A percentile compares a stretch with the other conserved stretches of the same genome.
These are phyloP conservation scores for Penicillium pulvis DNA, from an alignment of 495 filamentous ascomycete genomes.

Conservation along the genomic window DNA sequence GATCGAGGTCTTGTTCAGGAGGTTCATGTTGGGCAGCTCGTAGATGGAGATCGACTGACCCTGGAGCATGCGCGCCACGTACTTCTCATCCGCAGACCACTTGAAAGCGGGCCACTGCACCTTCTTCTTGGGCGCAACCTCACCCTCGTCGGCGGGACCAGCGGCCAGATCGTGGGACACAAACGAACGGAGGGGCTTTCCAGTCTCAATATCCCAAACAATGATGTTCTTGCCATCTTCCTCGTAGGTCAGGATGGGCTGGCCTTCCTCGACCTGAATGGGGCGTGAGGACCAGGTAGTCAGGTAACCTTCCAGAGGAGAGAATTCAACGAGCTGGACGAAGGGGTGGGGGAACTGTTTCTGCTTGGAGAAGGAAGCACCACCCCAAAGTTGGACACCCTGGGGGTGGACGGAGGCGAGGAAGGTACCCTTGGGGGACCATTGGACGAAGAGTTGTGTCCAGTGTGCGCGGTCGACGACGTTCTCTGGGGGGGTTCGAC, in stretches of 20 bases:
- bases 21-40: conserved; percentile 87
- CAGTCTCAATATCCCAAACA: conserved; percentile 94
- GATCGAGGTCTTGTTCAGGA: conserved; percentile 84
- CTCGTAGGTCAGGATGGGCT: conserved; percentile 72
- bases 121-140: conserved; percentile 82
- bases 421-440: conserved; percentile 93
- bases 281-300: conserved; percentile 95
- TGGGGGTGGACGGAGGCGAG: conserved; percentile 92
- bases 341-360: conserved; percentile 92
- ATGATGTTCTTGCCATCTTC: conserved; percentile 99
- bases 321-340: conserved; percentile 95
- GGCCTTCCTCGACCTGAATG: conserved; percentile 87
- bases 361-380: conserved; percentile 82
- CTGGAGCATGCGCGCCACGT: conserved; percentile 88
- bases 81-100: conserved; percentile 97
- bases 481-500: conserved; percentile 78
- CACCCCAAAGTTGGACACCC: conserved; percentile 97
- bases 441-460: conserved; percentile 97
- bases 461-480: conserved; percentile 89
- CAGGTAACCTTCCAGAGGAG: conserved; percentile 87
- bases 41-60: conserved; percentile 91
- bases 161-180: conserved; percentile 76
- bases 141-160: conserved; percentile 54
- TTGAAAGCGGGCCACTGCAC: conserved; percentile 98
- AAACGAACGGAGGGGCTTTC: conserved; percentile 89